Base-by-base conservation (phyloP, 768 basidiomycete genomes). In the Tricholoma terreum region DNA sequence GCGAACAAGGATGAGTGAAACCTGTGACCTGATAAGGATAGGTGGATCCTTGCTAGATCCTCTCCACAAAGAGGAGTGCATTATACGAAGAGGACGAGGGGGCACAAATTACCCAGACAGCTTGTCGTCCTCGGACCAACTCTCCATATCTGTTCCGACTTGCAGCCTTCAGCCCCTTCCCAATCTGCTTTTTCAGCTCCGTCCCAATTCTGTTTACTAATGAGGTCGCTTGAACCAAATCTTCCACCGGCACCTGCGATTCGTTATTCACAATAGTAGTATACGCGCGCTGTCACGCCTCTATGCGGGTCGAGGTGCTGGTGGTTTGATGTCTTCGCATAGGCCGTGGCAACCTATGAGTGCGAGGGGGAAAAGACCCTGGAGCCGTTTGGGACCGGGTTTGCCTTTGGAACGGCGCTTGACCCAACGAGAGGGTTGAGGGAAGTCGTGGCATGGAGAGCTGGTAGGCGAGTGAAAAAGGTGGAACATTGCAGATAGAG, bases 171-270 rank as follows among this genome's bases (percentile, higher is more conserved):
- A 77, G 56, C 61, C 73, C 76, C 60, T 70, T 73, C 42, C 65
- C 65, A 64, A 84, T 71, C 61, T 78, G 74, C 58, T 80, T 78
- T 30, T 76, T 80, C 57, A 84, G 61, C 30, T 72, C 71, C 14
- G 71, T 69, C 36, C 78, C 77, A 15, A 85, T 78, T 61, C 75
- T 71, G 59, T 80, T 74, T 4, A 79, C 75, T 30, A 83, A 61
- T 34, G 64, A 71, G 15, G 76, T 74, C 8, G 80, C 81, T 24
- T 77, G 75, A 12, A 80, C 60, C 12, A 85, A 72, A 59, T 84
- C 82, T 21, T 79, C 70, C 22, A 79, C 68, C 14, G 79, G 73
- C 31, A 80, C 71, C 56, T 85, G 83, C 17, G 82, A 82, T 7
- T 69, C 76, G 8, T 75, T 75, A 11, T 73, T 71, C 7, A 70